Conservation (phyloP, 306 rosid genomes). For the Senna tora region DNA sequence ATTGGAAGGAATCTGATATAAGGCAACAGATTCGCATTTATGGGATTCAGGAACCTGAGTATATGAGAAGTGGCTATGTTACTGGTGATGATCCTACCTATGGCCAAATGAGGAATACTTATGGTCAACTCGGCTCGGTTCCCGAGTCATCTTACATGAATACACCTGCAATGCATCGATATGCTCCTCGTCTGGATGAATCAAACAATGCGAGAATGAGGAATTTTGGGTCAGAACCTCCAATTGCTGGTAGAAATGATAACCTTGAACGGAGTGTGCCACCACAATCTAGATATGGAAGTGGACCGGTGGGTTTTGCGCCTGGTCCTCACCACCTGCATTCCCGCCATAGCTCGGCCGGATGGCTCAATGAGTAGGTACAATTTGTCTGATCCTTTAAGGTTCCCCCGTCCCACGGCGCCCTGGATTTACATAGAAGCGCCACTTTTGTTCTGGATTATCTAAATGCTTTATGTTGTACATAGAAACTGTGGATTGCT, state of each 20-base stretch:
- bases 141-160: slow-evolving; percentile 44
- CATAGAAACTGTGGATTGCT: neutral
- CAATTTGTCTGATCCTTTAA: neutral
- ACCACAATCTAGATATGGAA: slow-evolving; percentile 46
- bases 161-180: slow-evolving; percentile 61
- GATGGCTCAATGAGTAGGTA: slow-evolving; percentile 55
- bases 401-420: neutral
- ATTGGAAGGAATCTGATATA: slow-evolving; percentile 33
- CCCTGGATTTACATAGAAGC: neutral
- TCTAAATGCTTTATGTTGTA: slow-evolving; percentile 8
- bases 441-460: no score
- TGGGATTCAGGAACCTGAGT: slow-evolving; percentile 40
- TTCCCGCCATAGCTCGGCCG: slow-evolving; percentile 55
- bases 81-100: slow-evolving; percentile 33
- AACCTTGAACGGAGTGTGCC: slow-evolving; percentile 38
- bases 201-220: slow-evolving; percentile 48
- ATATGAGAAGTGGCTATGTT: slow-evolving; percentile 8
- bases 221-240: slow-evolving; percentile 43
- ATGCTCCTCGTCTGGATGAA: slow-evolving; percentile 68
- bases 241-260: slow-evolving; percentile 28
- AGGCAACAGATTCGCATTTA: slow-evolving; percentile 39
- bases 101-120: slow-evolving; percentile 23
- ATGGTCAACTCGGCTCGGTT: slow-evolving; percentile 32
- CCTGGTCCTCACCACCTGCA: slow-evolving; percentile 42
- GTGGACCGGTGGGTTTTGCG: slow-evolving; percentile 44